Evolutionary conservation across 1,139 yeast genomes (phyloP), one percentile per base, ranked within the genome.

Genomic region (Pichia sp.): DNA sequence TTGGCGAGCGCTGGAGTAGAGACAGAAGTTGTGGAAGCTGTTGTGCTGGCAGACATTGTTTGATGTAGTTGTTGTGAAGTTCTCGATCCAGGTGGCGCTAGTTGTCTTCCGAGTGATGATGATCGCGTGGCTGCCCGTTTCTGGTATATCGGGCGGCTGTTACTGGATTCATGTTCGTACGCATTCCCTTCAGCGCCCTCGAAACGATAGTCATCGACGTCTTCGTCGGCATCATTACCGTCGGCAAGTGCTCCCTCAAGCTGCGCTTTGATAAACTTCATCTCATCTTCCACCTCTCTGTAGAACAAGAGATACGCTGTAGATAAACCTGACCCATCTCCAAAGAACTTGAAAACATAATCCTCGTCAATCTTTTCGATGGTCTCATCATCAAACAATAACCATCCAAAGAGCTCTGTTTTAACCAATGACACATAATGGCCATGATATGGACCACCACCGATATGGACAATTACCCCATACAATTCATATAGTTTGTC

Each of bases 361-460:
- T 73, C 67, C 44, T 87, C 95, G 47, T 81, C 87, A 7, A 91
- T 91, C 21, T 83, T 66, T 52, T 88, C 97, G 6, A 88, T 96
- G 15, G 93, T 79, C 59, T 91, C 98, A 58, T 91, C 98, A 56
- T 91, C 98, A 60, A 85, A 91, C 41, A 91, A 61, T 23, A 91
- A 63, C 98, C 98, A 91, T 1, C 96, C 85, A 28, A 77, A 76
- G 16, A 74, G 69, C 39, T 74, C 78, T 12, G 88, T 80, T 55
- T 87, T 87, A 46, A 94, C 82, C 8, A 91, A 64, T 0, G 95
- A 74, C 12, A 91, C 88, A 53, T 91, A 91, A 58, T 91, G 98
- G 0, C 98, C 98, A 60, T 88, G 96, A 66, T 87, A 87, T 2
- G 97, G 96, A 0, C 97, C 97, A 3, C 96, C 94, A 5, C 98